A percentile compares a stretch with the other conserved stretches of the same genome.
Evolutionary conservation across 352 stramenopile species (phyloP).

Genomic region (Phytophthora vignae): DNA sequence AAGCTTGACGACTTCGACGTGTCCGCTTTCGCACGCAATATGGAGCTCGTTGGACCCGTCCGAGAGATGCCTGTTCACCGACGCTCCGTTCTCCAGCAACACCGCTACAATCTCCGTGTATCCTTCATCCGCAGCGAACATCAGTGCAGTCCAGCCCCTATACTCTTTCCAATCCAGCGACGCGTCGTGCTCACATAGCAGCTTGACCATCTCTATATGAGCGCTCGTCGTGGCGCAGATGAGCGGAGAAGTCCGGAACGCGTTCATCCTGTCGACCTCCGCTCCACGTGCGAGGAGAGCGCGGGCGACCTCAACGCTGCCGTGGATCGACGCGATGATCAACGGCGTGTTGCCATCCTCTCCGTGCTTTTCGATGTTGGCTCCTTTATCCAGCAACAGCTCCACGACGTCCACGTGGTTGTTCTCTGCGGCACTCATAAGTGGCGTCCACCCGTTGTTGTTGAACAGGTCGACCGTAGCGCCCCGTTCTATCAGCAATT

Average conservation of each 20-base stretch:
- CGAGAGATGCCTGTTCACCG: background rate
- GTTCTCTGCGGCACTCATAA: background rate
- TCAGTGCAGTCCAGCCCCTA: background rate
- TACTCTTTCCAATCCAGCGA: background rate
- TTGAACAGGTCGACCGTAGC: conserved; percentile 2
- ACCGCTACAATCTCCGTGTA: background rate
- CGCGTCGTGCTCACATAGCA: background rate
- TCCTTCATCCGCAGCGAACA: background rate
- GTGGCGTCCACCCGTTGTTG: conserved; percentile 4
- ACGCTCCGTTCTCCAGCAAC: background rate
- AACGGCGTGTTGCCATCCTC: background rate
- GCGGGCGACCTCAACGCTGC: background rate
- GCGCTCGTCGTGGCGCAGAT: background rate
- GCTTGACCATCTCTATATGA: background rate
- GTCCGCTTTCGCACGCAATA: background rate
- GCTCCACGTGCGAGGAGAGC: background rate
- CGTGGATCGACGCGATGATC: conserved; percentile 1
- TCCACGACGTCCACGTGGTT: conserved; percentile 7
- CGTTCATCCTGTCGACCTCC: background rate
- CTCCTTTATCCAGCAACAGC: conserved; percentile 2
- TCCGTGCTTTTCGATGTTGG: conserved; percentile 12
- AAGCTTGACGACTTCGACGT: background rate
- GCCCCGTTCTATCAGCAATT: conserved; percentile 13
- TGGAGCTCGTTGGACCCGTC: background rate
- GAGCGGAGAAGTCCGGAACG: background rate